Evolutionary conservation across 2,329 filamentous ascomycete genomes (phyloP).

Genomic region (Pseudogymnoascus verrucosus): DNA sequence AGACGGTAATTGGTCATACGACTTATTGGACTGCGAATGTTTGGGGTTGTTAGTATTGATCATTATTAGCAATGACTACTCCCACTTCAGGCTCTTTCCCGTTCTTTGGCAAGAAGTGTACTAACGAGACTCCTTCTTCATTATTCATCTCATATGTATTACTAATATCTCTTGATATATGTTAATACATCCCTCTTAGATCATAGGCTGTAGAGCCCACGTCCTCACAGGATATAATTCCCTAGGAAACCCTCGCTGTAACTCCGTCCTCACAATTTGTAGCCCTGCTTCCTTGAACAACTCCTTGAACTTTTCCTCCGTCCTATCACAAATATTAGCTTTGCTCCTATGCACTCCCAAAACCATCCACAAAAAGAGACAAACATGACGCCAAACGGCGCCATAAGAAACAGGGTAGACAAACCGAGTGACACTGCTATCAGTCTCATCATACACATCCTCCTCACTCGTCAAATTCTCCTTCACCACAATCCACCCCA

Average conservation of each 20-base stretch:
- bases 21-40: neutral
- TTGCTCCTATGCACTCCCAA: neutral
- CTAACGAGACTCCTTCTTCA: neutral
- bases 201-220: constrained; percentile 53
- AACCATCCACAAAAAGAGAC: constrained; percentile 1
- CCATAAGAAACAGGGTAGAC: constrained; percentile 32
- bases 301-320: constrained; percentile 60
- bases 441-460: constrained; percentile 67
- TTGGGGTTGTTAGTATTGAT: neutral
- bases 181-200: neutral
- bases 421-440: constrained; percentile 61
- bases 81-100: neutral
- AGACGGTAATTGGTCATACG: neutral
- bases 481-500: constrained; percentile 62
- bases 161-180: neutral
- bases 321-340: constrained; percentile 35
- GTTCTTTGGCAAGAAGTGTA: neutral
- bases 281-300: constrained; percentile 65
- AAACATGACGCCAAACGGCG: constrained; percentile 13
- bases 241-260: constrained; percentile 58
- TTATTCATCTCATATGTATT: neutral
- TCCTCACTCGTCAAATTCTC: constrained; percentile 61
- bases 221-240: constrained; percentile 66
- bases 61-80: neutral
- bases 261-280: constrained; percentile 58